Evolutionary conservation across 306 rosid species (phyloP).

Genomic region (Glycyrrhiza uralensis): DNA sequence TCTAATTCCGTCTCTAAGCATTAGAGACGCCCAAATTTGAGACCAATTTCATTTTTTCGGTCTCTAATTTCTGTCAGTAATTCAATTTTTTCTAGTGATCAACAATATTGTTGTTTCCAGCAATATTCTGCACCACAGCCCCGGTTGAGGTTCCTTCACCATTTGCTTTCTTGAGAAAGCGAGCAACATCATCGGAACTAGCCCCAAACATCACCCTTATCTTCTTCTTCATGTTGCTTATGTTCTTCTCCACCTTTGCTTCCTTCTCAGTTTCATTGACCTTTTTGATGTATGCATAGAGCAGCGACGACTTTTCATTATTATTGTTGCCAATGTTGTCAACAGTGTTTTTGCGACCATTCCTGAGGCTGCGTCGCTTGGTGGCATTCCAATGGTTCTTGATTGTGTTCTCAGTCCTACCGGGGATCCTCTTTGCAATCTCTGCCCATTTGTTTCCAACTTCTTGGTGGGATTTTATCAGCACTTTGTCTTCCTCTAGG

Average conservation of each 20-base stretch:
- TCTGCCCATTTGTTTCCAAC: constrained; percentile 64
- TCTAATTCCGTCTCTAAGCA: too few relatives aligned
- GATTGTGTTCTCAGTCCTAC: constrained; percentile 52
- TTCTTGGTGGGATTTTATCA: constrained; percentile 44
- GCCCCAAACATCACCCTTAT: background rate
- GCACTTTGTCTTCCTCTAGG: constrained; percentile 45
- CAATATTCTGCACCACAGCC: too few relatives aligned
- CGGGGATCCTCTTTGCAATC: constrained; percentile 48
- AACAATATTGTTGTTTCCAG: too few relatives aligned
- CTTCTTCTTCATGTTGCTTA: background rate
- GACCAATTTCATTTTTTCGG: too few relatives aligned
- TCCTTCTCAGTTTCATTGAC: background rate
- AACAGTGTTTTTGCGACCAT: constrained; percentile 2
- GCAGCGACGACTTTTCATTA: background rate
- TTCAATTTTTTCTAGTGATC: too few relatives aligned
- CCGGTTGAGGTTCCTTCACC: too few relatives aligned
- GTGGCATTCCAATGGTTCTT: constrained; percentile 72
- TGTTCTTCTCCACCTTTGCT: background rate
- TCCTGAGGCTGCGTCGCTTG: constrained; percentile 16
- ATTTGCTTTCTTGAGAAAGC: too few relatives aligned
- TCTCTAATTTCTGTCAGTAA: too few relatives aligned
- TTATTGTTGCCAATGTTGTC: too few relatives aligned
- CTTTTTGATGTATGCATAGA: constrained; percentile 42
- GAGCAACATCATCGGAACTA: background rate
- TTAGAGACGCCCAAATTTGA: too few relatives aligned